A percentile compares a stretch with the other conserved stretches of the same genome.
Evolutionary conservation across 2,329 filamentous ascomycete genomes (phyloP).

Genomic region (Paracamarosporium sp.): DNA sequence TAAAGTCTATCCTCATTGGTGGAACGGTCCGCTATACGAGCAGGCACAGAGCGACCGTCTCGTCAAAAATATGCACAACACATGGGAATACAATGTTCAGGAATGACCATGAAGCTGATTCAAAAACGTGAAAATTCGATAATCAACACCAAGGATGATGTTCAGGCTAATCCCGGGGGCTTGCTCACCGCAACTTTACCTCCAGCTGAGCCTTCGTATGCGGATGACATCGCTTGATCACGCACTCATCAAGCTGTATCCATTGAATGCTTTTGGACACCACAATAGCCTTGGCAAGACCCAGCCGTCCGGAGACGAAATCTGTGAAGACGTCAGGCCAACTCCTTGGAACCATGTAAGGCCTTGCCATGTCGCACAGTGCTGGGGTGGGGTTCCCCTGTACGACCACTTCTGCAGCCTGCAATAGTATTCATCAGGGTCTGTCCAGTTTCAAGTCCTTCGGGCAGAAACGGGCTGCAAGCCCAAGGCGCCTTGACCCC

Average conservation of each 20-base stretch:
- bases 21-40: not conserved
- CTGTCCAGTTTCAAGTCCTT: conserved; percentile 19
- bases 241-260: conserved; percentile 13
- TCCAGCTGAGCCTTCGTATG: conserved; percentile 12
- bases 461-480: not conserved
- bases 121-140: conserved; percentile 18
- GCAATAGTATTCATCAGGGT: conserved; percentile 22
- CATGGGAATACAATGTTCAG: conserved; percentile 32
- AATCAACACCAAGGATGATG: conserved; percentile 19
- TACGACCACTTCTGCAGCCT: conserved; percentile 24
- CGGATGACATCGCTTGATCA: conserved; percentile 19
- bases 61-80: conserved; percentile 28
- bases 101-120: conserved; percentile 15
- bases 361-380: conserved; percentile 17
- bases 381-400: conserved; percentile 14
- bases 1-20: conserved; percentile 34
- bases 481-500: not conserved
- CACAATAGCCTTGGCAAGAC: conserved; percentile 12
- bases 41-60: conserved; percentile 7
- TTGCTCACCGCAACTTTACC: conserved; percentile 9
- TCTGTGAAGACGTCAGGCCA: conserved; percentile 25
- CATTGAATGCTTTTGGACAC: conserved; percentile 16
- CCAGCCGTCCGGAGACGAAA: conserved; percentile 35
- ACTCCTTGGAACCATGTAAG: conserved; percentile 18
- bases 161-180: conserved; percentile 23